phyloP scores from a whole-genome alignment of 306 rosid genomes.

The Echinosophora koreensis region DNA sequence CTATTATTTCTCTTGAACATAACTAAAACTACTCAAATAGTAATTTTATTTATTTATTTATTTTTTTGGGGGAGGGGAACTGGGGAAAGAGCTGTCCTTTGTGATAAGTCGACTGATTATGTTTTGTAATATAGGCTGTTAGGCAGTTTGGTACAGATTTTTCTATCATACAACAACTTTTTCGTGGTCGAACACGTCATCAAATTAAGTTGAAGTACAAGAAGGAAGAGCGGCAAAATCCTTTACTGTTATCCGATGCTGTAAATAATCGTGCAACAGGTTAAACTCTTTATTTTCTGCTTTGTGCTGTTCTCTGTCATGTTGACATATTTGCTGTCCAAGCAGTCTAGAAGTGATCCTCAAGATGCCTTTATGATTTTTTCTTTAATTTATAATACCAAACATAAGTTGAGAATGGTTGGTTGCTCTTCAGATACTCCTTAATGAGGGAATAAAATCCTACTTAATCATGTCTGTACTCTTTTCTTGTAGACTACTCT shows the following conservation, averaged over 20 bases:
- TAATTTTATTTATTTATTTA: too few relatives aligned
- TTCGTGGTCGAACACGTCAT: conserved; percentile 69
- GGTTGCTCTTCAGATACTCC: conserved; percentile 30
- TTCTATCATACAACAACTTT: conserved; percentile 75
- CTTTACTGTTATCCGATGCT: conserved; percentile 61
- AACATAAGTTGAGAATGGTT: conserved; percentile 2
- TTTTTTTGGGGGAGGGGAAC: conserved; percentile 22
- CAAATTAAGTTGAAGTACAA: conserved; percentile 84
- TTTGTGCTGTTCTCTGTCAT: conserved; percentile 22
- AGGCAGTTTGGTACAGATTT: conserved; percentile 83
- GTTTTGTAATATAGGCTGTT: conserved; percentile 61
- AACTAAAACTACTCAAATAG: too few relatives aligned
- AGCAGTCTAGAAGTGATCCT: conserved; percentile 26
- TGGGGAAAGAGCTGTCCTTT: conserved; percentile 7
- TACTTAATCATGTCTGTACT: conserved; percentile 30
- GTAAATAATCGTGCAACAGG: conserved; percentile 64
- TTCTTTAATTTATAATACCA: conserved; percentile 30
- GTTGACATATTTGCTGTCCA: not conserved
- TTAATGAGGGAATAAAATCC: conserved; percentile 12
- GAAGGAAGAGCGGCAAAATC: conserved; percentile 79
- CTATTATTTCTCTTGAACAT: not conserved
- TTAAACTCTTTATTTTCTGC: conserved; percentile 44
- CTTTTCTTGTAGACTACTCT: conserved; percentile 61
- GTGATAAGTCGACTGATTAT: conserved; percentile 10
- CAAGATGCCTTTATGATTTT: not conserved